phyloP scores from a whole-genome alignment of 768 basidiomycete species.

The Scleroderma citrinum region DNA sequence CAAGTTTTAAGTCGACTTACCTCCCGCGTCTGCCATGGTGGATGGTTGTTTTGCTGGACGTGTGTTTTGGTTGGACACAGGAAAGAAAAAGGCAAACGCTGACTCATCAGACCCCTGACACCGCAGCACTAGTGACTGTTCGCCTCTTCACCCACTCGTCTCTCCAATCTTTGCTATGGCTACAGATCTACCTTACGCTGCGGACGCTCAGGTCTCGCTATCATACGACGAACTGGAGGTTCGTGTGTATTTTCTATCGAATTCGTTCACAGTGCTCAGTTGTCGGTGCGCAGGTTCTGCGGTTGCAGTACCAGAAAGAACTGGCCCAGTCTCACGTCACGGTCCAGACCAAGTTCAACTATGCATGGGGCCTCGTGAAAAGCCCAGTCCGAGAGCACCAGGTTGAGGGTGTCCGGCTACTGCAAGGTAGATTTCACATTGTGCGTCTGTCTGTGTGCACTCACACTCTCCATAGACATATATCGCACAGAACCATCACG shows the following conservation, averaged over 20 bases:
- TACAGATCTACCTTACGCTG: slow-evolving; percentile 91
- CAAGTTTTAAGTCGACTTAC: no score
- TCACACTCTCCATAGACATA: slow-evolving; percentile 53
- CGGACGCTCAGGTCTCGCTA: slow-evolving; percentile 86
- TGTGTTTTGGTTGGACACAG: slow-evolving; percentile 13
- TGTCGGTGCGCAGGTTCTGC: slow-evolving; percentile 56
- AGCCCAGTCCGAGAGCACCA: slow-evolving; percentile 80
- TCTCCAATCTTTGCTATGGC: slow-evolving; percentile 37
- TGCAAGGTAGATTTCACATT: no score
- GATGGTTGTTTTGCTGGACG: slow-evolving; percentile 17
- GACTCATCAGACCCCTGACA: slow-evolving; percentile 25
- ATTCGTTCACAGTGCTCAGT: not conserved
- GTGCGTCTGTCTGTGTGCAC: slow-evolving; percentile 2
- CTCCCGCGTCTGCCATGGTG: slow-evolving; percentile 51
- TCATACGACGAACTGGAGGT: slow-evolving; percentile 90
- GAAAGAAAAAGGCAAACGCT: slow-evolving; percentile 9
- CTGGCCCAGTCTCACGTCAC: slow-evolving; percentile 77
- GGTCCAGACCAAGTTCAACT: slow-evolving; percentile 96
- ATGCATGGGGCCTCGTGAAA: slow-evolving; percentile 95
- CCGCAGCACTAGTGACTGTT: slow-evolving; percentile 5
- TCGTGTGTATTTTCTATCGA: not conserved
- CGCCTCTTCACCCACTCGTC: slow-evolving; percentile 5
- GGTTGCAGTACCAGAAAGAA: slow-evolving; percentile 87
- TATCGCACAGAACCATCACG: slow-evolving; percentile 84
- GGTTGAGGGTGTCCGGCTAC: slow-evolving; percentile 82